These are phyloP conservation scores for Diaporthe ampelina DNA, from an alignment of 2,329 filamentous ascomycete genomes.

Conservation along the genomic window DNA sequence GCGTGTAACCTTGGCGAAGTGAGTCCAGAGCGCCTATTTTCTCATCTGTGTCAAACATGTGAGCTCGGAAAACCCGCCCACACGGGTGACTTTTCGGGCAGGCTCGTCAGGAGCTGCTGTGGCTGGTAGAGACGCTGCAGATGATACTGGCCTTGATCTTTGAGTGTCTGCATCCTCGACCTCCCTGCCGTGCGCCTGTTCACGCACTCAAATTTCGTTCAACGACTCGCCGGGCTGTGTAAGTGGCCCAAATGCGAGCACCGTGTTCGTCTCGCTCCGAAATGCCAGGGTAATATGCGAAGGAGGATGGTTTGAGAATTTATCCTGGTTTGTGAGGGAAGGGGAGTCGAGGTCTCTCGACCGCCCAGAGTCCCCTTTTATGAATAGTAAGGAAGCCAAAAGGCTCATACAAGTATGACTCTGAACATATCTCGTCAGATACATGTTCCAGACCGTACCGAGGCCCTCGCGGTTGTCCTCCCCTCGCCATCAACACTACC, in stretches of 20 bases:
- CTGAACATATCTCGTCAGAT: slow-evolving; percentile 3
- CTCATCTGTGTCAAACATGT: neutral
- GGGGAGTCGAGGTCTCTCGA: neutral
- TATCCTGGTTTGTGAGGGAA: neutral
- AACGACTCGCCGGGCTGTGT: too few relatives aligned
- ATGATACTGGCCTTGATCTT: too few relatives aligned
- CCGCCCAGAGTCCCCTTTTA: neutral
- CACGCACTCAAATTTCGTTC: too few relatives aligned
- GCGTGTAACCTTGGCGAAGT: neutral
- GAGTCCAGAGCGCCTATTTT: neutral
- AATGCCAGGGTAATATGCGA: neutral
- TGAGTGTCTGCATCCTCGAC: neutral
- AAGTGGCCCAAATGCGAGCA: neutral
- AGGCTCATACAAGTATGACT: neutral
- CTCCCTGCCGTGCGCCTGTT: neutral
- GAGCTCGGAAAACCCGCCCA: neutral
- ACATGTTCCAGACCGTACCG: neutral
- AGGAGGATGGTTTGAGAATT: slow-evolving; percentile 1
- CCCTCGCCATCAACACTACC: neutral
- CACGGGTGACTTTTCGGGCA: neutral
- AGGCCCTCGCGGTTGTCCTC: too few relatives aligned
- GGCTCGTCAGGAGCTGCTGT: neutral
- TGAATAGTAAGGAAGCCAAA: neutral
- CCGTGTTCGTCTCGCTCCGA: neutral
- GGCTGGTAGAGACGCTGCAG: neutral